Evolutionary conservation across 164 flowering plant genomes (phyloP), one percentile per base, ranked within the genome.

Genomic region (Pachysandra terminalis): DNA sequence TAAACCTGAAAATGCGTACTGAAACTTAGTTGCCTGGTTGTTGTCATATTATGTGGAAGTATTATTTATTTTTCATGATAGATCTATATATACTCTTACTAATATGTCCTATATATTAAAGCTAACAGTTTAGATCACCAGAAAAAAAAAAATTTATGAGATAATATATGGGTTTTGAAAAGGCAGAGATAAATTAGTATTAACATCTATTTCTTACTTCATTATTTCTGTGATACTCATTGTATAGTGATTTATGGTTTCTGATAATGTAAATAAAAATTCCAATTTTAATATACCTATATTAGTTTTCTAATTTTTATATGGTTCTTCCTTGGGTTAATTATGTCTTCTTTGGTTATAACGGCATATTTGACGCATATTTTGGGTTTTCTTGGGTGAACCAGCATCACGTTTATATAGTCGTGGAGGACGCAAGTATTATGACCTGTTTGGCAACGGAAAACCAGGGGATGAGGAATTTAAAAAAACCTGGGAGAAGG

Each of bases 361-460:
- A 5, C 25, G 23, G 55, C 45, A 16, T 26, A 24, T 23, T 49
- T 8, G 27, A 60, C 35, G 23, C 2, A 63, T 37, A 40, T 41
- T 37, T 71, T 60, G 24, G 56, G 64, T 53, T 53, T 64, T 61
- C 45, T 48, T 32, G 15, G 51, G 6, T 67, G 52, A 58, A 66
- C 74, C 80, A 86, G 93, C 67, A 67, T 78, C 74, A n/a, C 75
- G 93, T 23, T 82, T 83, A 26, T 92, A 92, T 78, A 80, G 88
- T 52, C 82, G 85, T 35, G 75, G 76, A 24, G 71, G 76, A 59
- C 74, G 70, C 14, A 74, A 83, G 66, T n/a, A 67, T 24, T 95
- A 95, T 71, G 83, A 95, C 82, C 88, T 95, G 21, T 95, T 92
- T 73, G 93, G 93, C 52, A 78, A 77, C 12, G 82, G 75, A 53